Percentiles rank a stretch among this genome's conserved stretches.
Evolutionary conservation across 2,329 filamentous ascomycete species (phyloP).

Genomic region (Penicillium sp.): DNA sequence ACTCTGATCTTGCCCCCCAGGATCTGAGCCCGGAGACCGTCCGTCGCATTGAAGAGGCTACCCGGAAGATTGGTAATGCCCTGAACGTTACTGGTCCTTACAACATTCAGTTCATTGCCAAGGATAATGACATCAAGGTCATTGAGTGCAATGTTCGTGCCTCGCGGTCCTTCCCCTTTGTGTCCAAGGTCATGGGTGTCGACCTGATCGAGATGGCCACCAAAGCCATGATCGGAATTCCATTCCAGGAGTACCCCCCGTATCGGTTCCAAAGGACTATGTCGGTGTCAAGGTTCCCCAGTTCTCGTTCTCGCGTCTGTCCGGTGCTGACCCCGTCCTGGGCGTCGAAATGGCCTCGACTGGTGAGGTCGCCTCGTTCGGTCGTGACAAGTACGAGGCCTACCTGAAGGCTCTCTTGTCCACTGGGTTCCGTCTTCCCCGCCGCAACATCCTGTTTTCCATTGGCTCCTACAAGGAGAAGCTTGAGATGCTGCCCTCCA

Average conservation of each 20-base stretch:
- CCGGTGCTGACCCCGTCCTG: constrained; percentile 90
- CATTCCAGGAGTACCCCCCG: constrained; percentile 79
- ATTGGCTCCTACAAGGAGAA: constrained; percentile 99
- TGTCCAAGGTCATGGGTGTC: constrained; percentile 97
- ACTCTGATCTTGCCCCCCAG: constrained; percentile 90
- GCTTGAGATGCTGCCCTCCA: constrained; percentile 90
- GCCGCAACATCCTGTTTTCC: constrained; percentile 90
- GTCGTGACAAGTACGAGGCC: constrained; percentile 92
- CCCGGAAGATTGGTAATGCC: constrained; percentile 88
- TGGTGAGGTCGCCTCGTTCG: constrained; percentile 95
- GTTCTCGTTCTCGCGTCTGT: constrained; percentile 97
- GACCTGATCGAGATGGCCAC: constrained; percentile 98
- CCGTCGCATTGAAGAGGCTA: constrained; percentile 86
- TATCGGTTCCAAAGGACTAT: constrained; percentile 72
- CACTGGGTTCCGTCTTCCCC: constrained; percentile 93
- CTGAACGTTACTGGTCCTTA: constrained; percentile 94
- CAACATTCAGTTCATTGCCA: constrained; percentile 99
- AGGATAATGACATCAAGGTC: constrained; percentile 99
- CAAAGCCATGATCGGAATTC: constrained; percentile 87
- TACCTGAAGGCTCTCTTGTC: constrained; percentile 95
- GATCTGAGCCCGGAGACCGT: constrained; percentile 89
- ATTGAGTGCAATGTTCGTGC: constrained; percentile 98
- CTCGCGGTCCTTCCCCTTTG: constrained; percentile 94
- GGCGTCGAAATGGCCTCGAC: constrained; percentile 99
- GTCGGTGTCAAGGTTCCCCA: constrained; percentile 98